These are phyloP conservation scores for Kalmusia sp. DNA, from an alignment of 2,329 filamentous ascomycete species.

Conservation along the genomic window DNA sequence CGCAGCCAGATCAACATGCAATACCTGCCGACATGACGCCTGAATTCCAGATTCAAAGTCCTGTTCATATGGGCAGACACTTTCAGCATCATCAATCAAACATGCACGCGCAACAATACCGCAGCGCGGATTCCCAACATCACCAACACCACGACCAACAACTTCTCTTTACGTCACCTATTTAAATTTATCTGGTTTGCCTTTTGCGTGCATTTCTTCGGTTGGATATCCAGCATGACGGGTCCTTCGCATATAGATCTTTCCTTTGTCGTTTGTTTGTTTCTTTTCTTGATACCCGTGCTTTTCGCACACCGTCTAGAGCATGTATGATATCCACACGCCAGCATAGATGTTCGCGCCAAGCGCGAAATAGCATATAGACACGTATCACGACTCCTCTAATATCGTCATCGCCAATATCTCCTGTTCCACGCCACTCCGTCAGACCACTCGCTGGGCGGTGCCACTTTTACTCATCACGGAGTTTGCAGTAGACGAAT, in stretches of 20 bases:
- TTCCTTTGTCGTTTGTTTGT: conserved; percentile 4
- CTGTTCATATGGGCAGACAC: conserved; percentile 28
- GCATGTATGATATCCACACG: conserved; percentile 18
- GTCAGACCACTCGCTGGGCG: neutral
- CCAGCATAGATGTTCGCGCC: neutral
- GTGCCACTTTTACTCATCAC: neutral
- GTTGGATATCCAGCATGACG: neutral
- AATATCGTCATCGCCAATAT: neutral
- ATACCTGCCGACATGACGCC: conserved; percentile 25
- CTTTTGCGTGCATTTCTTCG: conserved; percentile 9
- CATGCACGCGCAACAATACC: conserved; percentile 8
- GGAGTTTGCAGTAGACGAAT: neutral
- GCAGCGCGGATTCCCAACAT: conserved; percentile 1
- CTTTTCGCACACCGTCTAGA: conserved; percentile 15
- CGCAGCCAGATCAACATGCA: conserved; percentile 26
- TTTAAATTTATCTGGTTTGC: conserved; percentile 6
- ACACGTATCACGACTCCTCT: conserved; percentile 17
- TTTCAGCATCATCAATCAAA: conserved; percentile 15
- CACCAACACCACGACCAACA: conserved; percentile 30
- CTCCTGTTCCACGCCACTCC: neutral
- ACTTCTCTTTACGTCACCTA: conserved; percentile 23
- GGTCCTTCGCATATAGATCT: conserved; percentile 13
- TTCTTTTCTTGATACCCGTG: conserved; percentile 22
- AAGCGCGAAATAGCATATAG: conserved; percentile 12
- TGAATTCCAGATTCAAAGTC: conserved; percentile 32